These are phyloP conservation scores for Clavariopsis aquatica DNA, from an alignment of 495 filamentous ascomycete genomes.

Conservation along the genomic window DNA sequence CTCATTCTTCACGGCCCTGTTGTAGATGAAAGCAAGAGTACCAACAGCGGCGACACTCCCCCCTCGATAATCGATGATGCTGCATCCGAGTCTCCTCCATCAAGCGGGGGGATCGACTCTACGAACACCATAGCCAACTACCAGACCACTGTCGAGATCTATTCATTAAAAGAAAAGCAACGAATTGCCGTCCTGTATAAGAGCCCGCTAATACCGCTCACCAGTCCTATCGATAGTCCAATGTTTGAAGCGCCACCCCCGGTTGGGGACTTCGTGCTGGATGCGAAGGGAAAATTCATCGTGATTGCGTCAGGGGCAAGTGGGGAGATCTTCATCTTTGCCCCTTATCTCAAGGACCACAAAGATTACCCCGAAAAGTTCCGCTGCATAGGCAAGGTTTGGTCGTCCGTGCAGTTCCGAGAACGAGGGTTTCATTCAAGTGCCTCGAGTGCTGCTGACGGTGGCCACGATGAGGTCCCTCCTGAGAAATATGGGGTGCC, in stretches of 20 bases:
- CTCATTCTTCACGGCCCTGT: constrained; percentile 74
- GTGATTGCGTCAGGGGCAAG: constrained; percentile 76
- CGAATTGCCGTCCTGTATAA: constrained; percentile 70
- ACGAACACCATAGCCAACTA: constrained; percentile 57
- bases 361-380: constrained; percentile 50
- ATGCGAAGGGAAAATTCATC: constrained; percentile 65
- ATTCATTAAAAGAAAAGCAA: constrained; percentile 69
- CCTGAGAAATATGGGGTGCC: constrained; percentile 54
- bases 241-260: constrained; percentile 62
- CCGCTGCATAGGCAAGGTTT: constrained; percentile 73
- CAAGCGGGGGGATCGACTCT: constrained; percentile 33
- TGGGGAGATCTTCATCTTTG: constrained; percentile 82
- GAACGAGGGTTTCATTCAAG: constrained; percentile 53
- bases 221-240: constrained; percentile 55
- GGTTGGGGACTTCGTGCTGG: constrained; percentile 68
- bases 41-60: constrained; percentile 14
- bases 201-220: constrained; percentile 52
- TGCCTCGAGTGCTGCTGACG: constrained; percentile 58
- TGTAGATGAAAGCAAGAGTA: constrained; percentile 32
- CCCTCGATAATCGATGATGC: constrained; percentile 31
- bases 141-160: constrained; percentile 83
- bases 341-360: constrained; percentile 32
- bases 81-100: constrained; percentile 31
- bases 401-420: constrained; percentile 73
- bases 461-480: constrained; percentile 49